These are phyloP conservation scores for Letharia columbiana DNA, from an alignment of 495 filamentous ascomycete genomes.

Conservation along the genomic window DNA sequence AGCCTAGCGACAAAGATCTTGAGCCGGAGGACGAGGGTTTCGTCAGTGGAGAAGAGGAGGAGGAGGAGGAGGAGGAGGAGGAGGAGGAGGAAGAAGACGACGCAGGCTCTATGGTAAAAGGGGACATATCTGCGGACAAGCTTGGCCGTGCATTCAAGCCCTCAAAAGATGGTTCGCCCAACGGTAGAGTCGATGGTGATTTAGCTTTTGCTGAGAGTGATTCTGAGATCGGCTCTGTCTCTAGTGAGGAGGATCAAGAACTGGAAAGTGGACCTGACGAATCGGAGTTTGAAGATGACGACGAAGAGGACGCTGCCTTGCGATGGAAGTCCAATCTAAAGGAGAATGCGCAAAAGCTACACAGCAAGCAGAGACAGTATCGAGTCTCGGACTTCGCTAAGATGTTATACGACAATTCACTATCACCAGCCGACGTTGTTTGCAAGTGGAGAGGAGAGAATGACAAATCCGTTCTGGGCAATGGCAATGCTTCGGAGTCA, in stretches of 20 bases:
- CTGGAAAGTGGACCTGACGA: constrained; percentile 52
- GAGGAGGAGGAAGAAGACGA: constrained; percentile 40
- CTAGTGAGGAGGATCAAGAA: constrained; percentile 54
- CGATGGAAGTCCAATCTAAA: constrained; percentile 84
- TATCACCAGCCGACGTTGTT: constrained; percentile 67
- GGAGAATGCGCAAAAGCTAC: constrained; percentile 62
- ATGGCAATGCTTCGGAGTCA: constrained; percentile 34
- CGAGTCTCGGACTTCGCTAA: constrained; percentile 71
- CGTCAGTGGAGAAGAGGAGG: constrained; percentile 52
- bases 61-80: constrained; percentile 39
- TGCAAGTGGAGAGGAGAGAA: constrained; percentile 66
- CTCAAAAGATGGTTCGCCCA: constrained; percentile 33
- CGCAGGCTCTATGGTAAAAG: constrained; percentile 32
- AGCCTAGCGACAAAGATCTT: constrained; percentile 42
- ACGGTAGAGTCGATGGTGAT: constrained; percentile 46
- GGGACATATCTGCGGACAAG: constrained; percentile 43
- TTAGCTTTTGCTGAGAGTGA: constrained; percentile 92
- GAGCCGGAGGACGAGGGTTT: constrained; percentile 56
- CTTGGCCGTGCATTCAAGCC: constrained; percentile 47
- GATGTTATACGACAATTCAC: constrained; percentile 77
- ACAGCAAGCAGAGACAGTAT: constrained; percentile 58
- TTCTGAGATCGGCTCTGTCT: constrained; percentile 87
- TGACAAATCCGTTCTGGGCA: constrained; percentile 32
- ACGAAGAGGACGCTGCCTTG: constrained; percentile 55
- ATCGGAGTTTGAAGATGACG: constrained; percentile 36